Evolutionary conservation across 2,329 filamentous ascomycete genomes (phyloP), one percentile per base, ranked within the genome.

Genomic region (Elsinoe perseae): DNA sequence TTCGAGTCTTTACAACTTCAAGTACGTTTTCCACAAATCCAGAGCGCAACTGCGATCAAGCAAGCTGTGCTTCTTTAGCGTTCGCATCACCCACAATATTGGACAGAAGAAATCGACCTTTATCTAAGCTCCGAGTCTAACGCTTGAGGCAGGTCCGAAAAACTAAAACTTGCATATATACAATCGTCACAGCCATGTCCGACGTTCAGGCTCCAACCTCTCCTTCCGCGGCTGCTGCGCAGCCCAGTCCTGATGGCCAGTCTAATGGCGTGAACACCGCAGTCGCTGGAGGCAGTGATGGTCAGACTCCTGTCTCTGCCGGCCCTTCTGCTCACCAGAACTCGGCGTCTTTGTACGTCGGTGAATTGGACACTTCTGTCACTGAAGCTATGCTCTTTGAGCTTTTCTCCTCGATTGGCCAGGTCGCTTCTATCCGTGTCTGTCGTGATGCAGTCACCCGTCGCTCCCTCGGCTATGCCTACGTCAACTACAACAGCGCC

Each of bases 341-440:
- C 74, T 97, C 93, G 54, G 93, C 93, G 63, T 98, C 93, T 59
- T 89, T 98, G 72, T 98, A 98, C 74, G 93, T 98, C 65, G 93
- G 93, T 74, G 93, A 98, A 80, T 89, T 98, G 68, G 93, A 98
- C 74, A 84, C 89, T 66, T 93, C 89, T 61, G 93, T 98, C 73
- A 98, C 93, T 63, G 93, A 98, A 82, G 93, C 93, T 66, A 98
- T 98, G 93, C 90, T 98, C 69, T 98, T 97, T 76, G 93, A 98
- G 84, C 88, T 98, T 62, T 98, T 98, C 83, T 97, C 93, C 60
- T 93, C 95, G 76, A 98, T 98, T 71, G 93, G 93, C 66, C 92
- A 95, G 69, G 93, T 98, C 68, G 93, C 93, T 64, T 98, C 93
- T 60, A 98, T 98, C 75, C 93, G 93, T 82, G 93, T 98, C 73